A percentile compares a stretch with the other conserved stretches of the same genome.
These are phyloP conservation scores for Microsporum canis DNA, from an alignment of 2,329 filamentous ascomycete genomes.

Conservation along the genomic window DNA sequence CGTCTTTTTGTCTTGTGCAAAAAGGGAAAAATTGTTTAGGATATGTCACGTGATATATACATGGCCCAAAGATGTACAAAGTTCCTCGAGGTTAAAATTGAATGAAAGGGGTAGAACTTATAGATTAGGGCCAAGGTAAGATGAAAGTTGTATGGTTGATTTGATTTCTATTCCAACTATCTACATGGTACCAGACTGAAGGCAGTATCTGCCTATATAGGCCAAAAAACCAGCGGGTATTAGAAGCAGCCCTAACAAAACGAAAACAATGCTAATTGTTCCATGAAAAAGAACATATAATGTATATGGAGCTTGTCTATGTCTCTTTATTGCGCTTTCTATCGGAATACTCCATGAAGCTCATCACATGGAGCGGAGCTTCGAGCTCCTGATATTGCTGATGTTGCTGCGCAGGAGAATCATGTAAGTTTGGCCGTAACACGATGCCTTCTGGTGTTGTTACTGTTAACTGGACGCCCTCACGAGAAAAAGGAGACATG, in stretches of 20 bases:
- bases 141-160: no score
- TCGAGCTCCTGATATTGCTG: not conserved
- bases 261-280: not conserved
- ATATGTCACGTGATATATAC: not conserved
- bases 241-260: not conserved
- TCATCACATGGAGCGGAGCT: conserved; percentile 7
- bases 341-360: conserved; percentile 10
- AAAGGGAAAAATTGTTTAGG: not conserved
- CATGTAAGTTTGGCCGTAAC: conserved; percentile 5
- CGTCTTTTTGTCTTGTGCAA: not conserved
- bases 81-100: no score
- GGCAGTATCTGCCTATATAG: not conserved
- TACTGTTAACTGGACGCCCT: not conserved
- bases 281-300: not conserved
- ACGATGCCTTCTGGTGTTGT: conserved; percentile 6
- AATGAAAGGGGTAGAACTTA: no score
- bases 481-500: not conserved
- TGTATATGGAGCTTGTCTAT: not conserved
- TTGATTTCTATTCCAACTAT: not conserved
- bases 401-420: not conserved
- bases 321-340: not conserved
- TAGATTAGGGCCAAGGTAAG: no score
- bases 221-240: not conserved
- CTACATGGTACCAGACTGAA: not conserved
- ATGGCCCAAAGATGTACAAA: not conserved